phyloP scores from a whole-genome alignment of 225 moss, liverwort and hornwort species.

The Lunularia cruciata region DNA sequence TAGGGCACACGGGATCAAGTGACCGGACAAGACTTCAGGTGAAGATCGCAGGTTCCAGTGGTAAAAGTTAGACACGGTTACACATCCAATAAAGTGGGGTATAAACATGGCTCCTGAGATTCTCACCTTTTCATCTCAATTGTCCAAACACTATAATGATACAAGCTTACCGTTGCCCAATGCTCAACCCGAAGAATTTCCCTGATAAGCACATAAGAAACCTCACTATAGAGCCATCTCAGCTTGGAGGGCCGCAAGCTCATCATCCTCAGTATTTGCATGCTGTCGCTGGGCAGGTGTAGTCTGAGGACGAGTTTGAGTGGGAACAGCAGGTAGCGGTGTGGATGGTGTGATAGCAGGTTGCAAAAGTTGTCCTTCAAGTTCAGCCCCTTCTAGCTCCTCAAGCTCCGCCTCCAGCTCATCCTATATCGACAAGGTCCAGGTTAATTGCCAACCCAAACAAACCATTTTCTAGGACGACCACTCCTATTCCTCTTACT shows the following conservation, averaged over 20 bases:
- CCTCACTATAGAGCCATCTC: conserved; percentile 49
- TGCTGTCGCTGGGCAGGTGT: conserved; percentile 72
- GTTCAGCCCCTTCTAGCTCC: conserved; percentile 93
- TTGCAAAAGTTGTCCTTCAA: conserved; percentile 81
- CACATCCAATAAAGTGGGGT: conserved; percentile 18
- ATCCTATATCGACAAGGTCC: conserved; percentile 52
- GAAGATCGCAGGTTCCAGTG: conserved; percentile 17
- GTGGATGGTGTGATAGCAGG: conserved; percentile 69
- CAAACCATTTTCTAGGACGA: not conserved
- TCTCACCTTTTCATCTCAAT: conserved; percentile 19
- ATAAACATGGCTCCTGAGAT: conserved; percentile 34
- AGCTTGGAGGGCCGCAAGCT: conserved; percentile 51
- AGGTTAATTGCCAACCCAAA: not conserved
- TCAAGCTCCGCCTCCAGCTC: conserved; percentile 96
- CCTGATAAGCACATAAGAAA: not conserved
- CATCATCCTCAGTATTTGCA: conserved; percentile 57
- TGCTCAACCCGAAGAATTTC: conserved; percentile 4
- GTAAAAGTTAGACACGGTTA: conserved; percentile 9
- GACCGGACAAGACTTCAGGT: conserved; percentile 15
- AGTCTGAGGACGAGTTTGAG: conserved; percentile 57
- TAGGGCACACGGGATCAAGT: conserved; percentile 15
- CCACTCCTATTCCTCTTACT: not conserved
- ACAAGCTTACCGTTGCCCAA: conserved; percentile 40
- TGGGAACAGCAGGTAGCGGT: conserved; percentile 63
- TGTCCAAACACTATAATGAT: conserved; percentile 35